Evolutionary conservation across 805 yeast species (phyloP), one percentile per base, ranked within the genome.

Genomic region (Starmera quercuum): DNA sequence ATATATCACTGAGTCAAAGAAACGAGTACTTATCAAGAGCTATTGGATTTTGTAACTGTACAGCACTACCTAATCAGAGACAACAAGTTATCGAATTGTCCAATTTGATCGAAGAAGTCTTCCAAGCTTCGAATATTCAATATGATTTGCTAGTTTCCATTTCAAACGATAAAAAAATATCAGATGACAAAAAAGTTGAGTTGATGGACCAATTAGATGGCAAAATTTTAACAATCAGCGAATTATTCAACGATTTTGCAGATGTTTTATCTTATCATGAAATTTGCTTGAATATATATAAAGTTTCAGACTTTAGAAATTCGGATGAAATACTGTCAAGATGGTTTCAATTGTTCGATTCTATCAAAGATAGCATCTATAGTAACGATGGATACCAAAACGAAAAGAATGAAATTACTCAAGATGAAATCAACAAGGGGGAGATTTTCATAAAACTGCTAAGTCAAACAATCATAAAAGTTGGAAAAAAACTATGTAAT

Each of bases 21-120:
- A 80, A 90, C 29, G 96, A 88, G 57, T 86, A 73, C 53, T 64
- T 92, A 35, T 84, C 97, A 2, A 72, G 97, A 45, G 97, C 97
- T 1, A 83, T 82, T 56, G 95, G 95, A 3, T 87, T 85, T 63
- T 83, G 95, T 56, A 84, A 85, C 51, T 82, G 95, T 56, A 77
- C 73, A 29, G 76, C 87, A 41, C 82, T 90, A 18, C 84, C 90
- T 20, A 73, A 69, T 38, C 68, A 79, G 49, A 71, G 90, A 45
- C 94, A 83, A 47, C 76, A 78, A 40, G 79, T 86, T 71, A 74
- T 79, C 20, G 77, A 75, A 46, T 63, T 90, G 37, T 69, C 85
- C 2, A 65, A 76, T 9, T 64, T 71, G 46, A 81, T 88, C 25
- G 81, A 77, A 44, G 95, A 87, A 49, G 71, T 83, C 33, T 74